Evolutionary conservation across 768 basidiomycete species (phyloP).

Genomic region (Thelephora aurantiotincta): DNA sequence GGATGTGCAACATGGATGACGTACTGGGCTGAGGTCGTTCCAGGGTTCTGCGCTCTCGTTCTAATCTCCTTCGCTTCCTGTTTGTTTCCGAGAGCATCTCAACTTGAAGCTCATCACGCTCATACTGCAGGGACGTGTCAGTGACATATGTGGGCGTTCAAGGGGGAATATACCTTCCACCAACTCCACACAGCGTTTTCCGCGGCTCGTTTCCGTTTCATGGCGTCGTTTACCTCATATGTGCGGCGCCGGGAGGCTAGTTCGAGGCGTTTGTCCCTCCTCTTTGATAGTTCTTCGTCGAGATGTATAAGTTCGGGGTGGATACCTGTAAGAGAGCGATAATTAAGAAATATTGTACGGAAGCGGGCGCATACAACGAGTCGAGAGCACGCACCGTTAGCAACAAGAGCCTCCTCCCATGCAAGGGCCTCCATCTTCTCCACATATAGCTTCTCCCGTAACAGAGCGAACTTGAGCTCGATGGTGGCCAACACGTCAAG

Average conservation of each 20-base stretch:
- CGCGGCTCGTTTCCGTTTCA: constrained; percentile 49
- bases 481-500: constrained; percentile 80
- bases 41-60: constrained; percentile 67
- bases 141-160: constrained; percentile 3
- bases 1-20: constrained; percentile 12
- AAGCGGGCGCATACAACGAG: neutral
- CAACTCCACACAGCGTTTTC: constrained; percentile 76
- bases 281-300: constrained; percentile 60
- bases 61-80: constrained; percentile 69
- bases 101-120: constrained; percentile 67
- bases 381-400: constrained; percentile 41
- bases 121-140: constrained; percentile 33
- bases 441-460: constrained; percentile 79
- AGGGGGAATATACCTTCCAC: constrained; percentile 58
- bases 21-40: constrained; percentile 68
- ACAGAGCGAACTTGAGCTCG: constrained; percentile 82
- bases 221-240: constrained; percentile 50
- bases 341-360: neutral
- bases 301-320: constrained; percentile 83
- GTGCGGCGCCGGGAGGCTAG: constrained; percentile 63
- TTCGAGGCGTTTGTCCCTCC: constrained; percentile 71
- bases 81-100: constrained; percentile 86
- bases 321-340: constrained; percentile 30
- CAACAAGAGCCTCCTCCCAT: constrained; percentile 75
- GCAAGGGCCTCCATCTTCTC: constrained; percentile 89